Evolutionary conservation across 2,329 filamentous ascomycete genomes (phyloP), one percentile per base, ranked within the genome.

Genomic region (Metarhizium brunneum): DNA sequence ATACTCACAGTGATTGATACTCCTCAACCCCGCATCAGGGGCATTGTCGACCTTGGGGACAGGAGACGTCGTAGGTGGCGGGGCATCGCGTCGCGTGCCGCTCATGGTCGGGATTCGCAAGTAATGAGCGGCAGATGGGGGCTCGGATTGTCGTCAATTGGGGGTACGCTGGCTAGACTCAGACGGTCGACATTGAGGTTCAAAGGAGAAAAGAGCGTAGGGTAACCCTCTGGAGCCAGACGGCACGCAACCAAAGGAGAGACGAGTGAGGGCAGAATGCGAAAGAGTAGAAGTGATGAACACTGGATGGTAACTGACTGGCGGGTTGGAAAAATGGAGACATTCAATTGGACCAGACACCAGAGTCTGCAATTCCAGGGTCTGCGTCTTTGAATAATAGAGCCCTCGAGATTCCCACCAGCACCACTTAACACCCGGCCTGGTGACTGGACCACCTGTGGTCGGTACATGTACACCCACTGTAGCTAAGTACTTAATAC

Each of bases 21-120:
- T 90, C 69, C 83, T 84, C 68, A 95, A 75, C 52, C 92, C 92
- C 54, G 92, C 92, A 69, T 92, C 87, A 4, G 70, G 69, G 30
- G 64, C 62, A 45, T 67, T 62, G 52, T 63, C 62, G 50, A 61
- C 60, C 52, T 63, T 65, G 50, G 57, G 43, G 35, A 54, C 52
- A 52, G 58, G 36, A 32, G 47, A 53, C 50, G 56, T 50, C 38
- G 13, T 29, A 54, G 52, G 62, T 57, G 62, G 67, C 64, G 65
- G 68, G 63, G 65, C 65, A 65, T 68, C 64, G 60, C 60, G 62
- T 64, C 63, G 65, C 63, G 61, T 58, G 62, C 62, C 64, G 65
- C 62, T 63, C 69, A 71, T 72, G 54, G 56, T 60, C 52, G 25
- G 43, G 32, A 49, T 47, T 38, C 32, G 32, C 52, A 35, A 36